A percentile compares a stretch with the other conserved stretches of the same genome.
Conservation (phyloP, 192 early-diverging fungal species). For the Entomortierella parvispora region DNA sequence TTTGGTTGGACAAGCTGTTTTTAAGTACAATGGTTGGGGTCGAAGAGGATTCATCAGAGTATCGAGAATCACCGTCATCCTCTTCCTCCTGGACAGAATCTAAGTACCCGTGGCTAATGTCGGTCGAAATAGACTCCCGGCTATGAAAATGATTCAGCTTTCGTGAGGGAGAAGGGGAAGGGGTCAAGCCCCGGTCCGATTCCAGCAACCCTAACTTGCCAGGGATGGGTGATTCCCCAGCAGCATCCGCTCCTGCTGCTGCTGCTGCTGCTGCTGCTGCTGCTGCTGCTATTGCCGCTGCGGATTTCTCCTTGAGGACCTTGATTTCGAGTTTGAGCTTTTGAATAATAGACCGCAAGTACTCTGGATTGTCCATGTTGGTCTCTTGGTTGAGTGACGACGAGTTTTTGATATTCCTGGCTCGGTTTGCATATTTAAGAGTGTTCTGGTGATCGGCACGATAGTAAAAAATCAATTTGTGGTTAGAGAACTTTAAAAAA, state of each 20-base stretch:
- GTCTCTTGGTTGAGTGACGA: constrained; percentile 83
- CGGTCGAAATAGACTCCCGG: constrained; percentile 34
- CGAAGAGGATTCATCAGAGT: constrained; percentile 30
- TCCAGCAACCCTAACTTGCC: background rate
- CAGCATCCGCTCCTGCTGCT: background rate
- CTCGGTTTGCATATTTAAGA: constrained; percentile 94
- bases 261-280: constrained; percentile 6
- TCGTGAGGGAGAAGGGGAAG: constrained; percentile 34
- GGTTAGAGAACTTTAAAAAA: background rate
- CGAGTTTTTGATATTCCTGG: constrained; percentile 95
- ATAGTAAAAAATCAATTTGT: background rate
- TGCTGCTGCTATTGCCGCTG: background rate
- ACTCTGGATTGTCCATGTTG: constrained; percentile 72
- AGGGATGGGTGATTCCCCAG: background rate
- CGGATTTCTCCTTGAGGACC: constrained; percentile 34
- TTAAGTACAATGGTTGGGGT: constrained; percentile 4
- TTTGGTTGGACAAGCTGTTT: background rate
- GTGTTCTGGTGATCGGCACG: constrained; percentile 70
- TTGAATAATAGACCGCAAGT: constrained; percentile 70
- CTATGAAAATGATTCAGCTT: constrained; percentile 33
- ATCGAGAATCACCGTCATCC: constrained; percentile 15
- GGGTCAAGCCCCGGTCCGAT: constrained; percentile 5
- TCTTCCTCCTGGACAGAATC: constrained; percentile 35
- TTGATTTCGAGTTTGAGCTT: constrained; percentile 70
- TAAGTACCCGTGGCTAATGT: constrained; percentile 32